Conservation (phyloP, 768 basidiomycete genomes). For the Tylopilus felleus region DNA sequence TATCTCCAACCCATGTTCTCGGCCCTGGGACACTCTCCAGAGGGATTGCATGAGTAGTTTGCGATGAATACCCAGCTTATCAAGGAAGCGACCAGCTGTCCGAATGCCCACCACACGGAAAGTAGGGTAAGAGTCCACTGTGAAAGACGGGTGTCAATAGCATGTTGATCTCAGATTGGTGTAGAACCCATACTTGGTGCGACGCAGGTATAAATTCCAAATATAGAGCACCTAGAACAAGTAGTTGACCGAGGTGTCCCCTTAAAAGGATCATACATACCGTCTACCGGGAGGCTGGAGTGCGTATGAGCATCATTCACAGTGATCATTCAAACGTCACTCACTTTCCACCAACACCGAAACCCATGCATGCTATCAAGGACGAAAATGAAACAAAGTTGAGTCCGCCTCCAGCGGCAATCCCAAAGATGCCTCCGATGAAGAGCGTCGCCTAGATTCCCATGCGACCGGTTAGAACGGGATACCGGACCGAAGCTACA, state of each 20-base stretch:
- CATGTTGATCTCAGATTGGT: neutral
- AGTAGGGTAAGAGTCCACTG: slow-evolving; percentile 55
- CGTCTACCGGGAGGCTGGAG: slow-evolving; percentile 43
- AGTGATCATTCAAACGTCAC: slow-evolving; percentile 22
- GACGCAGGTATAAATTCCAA: slow-evolving; percentile 43
- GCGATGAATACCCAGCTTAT: slow-evolving; percentile 56
- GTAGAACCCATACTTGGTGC: slow-evolving; percentile 30
- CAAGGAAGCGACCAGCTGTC: slow-evolving; percentile 48
- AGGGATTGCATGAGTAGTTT: slow-evolving; percentile 48
- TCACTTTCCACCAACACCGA: slow-evolving; percentile 51
- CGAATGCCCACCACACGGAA: slow-evolving; percentile 52
- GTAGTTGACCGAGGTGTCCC: neutral
- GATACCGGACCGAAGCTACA: neutral
- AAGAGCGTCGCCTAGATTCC: slow-evolving; percentile 35
- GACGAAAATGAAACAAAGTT: slow-evolving; percentile 47
- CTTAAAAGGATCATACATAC: slow-evolving; percentile 29
- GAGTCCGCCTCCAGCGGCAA: slow-evolving; percentile 44
- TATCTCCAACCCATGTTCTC: slow-evolving; percentile 65
- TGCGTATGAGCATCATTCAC: slow-evolving; percentile 14
- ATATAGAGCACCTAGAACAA: slow-evolving; percentile 40
- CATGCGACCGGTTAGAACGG: neutral
- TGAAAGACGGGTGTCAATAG: neutral
- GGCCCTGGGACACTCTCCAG: slow-evolving; percentile 42
- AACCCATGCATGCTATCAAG: slow-evolving; percentile 44
- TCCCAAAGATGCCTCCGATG: slow-evolving; percentile 46